Evolutionary conservation across 1,284 basidiomycete species (phyloP).

Genomic region (Leccinum subrobustum): DNA sequence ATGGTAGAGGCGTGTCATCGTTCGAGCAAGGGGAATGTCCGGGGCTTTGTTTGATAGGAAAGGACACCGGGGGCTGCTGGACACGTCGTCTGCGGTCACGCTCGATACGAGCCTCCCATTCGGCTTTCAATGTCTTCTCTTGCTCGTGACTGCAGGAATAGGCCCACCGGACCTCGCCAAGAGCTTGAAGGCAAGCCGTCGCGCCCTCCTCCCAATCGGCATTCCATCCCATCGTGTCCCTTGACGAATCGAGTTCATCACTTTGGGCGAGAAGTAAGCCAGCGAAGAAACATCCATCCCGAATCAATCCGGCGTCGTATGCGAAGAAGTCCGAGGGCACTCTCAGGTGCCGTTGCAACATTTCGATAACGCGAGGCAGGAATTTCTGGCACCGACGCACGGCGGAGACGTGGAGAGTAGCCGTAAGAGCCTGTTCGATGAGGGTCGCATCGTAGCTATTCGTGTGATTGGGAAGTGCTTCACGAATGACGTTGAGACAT

Average conservation of each 20-base stretch:
- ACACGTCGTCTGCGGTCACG: constrained; percentile 21
- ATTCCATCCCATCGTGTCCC: constrained; percentile 43
- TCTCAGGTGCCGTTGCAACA: constrained; percentile 59
- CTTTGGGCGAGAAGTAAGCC: constrained; percentile 64
- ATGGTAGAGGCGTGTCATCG: constrained; percentile 21
- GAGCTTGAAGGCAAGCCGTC: constrained; percentile 64
- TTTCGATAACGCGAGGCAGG: constrained; percentile 57
- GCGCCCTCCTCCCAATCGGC: constrained; percentile 66
- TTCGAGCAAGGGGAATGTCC: constrained; percentile 31
- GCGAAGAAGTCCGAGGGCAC: constrained; percentile 57
- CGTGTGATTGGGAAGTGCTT: constrained; percentile 21
- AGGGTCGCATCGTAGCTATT: constrained; percentile 2
- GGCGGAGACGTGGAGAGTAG: constrained; percentile 45
- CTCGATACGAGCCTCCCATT: constrained; percentile 54
- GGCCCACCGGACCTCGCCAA: constrained; percentile 79
- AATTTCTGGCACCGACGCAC: constrained; percentile 47
- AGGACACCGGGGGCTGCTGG: constrained; percentile 28
- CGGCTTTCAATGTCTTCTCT: constrained; percentile 56
- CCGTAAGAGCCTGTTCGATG: constrained; percentile 34
- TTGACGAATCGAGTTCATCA: constrained; percentile 42
- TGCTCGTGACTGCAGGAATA: constrained; percentile 74
- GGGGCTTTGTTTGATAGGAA: constrained; percentile 29
- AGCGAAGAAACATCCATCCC: constrained; percentile 80
- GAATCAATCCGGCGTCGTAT: constrained; percentile 79
- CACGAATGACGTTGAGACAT: constrained; percentile 47